Base-by-base conservation (phyloP, 257 asterid species). In the Coffea eugenioides region DNA sequence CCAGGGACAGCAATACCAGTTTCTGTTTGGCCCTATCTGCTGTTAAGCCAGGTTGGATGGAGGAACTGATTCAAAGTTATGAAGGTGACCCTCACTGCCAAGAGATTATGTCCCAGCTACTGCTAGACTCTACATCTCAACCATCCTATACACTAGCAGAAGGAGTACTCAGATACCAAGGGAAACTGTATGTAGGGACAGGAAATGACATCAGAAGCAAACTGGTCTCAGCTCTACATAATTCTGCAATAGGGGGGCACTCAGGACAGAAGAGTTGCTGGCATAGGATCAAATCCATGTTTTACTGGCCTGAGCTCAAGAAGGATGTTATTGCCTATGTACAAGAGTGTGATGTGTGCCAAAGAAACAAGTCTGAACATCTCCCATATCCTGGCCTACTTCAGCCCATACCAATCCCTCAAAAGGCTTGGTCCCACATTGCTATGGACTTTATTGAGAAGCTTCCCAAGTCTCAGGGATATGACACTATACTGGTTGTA, bases 1-100 rank as follows among this genome's bases (percentile, higher is more conserved):
- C 0, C 2, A 4, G 0, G 3, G 61, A 4, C 3, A 8, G 0
- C 5, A 2, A 56, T 1, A 0, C 18, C 2, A 0, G 4, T 3
- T 2, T 0, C 2, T 5, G 4, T n/a, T 10, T 62, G 69, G 41
- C 41, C 2, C 0, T 65, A 0, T 5, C 70, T 0, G 0, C 15
- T 1, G 16, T 65, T 0, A 4, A 8, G 0, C 70, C 41, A 0
- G 2, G 2, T 0, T 65, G 41, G 41, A 25, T 56, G 7, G 1
- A 15, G 7, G 61, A 56, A 6, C 1, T 56, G 1, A 0, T 56
- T 0, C 0, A 56, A 1, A 56, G 61, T 3, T 56, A 16, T 56
- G 61, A 56, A 18, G 61, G 8, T 0, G 61, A 56, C 4, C 0
- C 0, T 0, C 23, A 56, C 0, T 56, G 61, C 15, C 23, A 56